Base-by-base conservation (phyloP, 1,284 basidiomycete genomes). In the Sanghuangporus sanghuang region DNA sequence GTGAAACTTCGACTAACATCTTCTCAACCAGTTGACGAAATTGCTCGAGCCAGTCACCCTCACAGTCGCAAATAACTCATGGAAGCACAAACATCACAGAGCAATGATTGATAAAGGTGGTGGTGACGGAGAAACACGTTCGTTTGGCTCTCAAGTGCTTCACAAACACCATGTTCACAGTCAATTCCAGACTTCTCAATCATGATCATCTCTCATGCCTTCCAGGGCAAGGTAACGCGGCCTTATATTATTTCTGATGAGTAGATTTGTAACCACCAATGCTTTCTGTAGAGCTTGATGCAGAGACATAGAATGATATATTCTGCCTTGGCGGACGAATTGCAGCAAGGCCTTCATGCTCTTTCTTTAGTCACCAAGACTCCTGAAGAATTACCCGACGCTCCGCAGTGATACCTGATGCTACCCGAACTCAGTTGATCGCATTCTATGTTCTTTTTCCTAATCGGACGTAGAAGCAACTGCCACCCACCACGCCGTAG, bases 301-400 rank as follows among this genome's bases (percentile, higher is more conserved):
- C 87, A 92, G 71, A 82, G 91, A 59, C 90, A 93, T 75, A 82
- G 90, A 56, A 81, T 92, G 78, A 83, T 93, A 59, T 86, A 92
- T 72, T 77, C 82, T 6, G 82, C 85, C 1, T 78, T 93, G 38
- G 79, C 85, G 32, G 85, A 88, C 38, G 89, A 93, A 70, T 76
- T 93, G 52, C 72, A 81, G 36, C 76, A 81, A 65, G 90, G 90
- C 1, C 72, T 93, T 44, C 90, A 93, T 69, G 86, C 91, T 0
- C 76, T 93, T 44, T 89, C 89, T n/a, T 74, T 93, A 68, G 84
- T 84, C 67, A 89, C 90, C 5, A 86, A 82, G 73, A 90, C 90
- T 2, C 77, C 80, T 50, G 79, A 81, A 36, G 64, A 65, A 23
- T n/a, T 48, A 38, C 18, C 53, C 23, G 48, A 53, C 5, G 32